Conservation (phyloP, 352 stramenopile genomes). For the Pythium insidiosum region DNA sequence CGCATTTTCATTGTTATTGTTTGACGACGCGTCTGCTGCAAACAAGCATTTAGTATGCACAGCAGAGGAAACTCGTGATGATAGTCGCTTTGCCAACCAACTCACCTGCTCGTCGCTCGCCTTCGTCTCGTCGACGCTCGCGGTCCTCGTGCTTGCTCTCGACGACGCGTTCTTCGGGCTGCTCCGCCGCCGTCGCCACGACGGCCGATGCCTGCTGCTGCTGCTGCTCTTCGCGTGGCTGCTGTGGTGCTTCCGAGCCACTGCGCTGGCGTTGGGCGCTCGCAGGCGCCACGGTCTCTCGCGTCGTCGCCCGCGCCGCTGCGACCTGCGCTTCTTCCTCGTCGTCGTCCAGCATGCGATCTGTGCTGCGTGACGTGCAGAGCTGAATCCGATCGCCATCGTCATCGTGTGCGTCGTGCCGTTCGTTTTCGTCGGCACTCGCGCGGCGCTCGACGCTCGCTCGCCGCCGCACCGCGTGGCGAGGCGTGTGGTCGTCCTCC, state of each 20-base stretch:
- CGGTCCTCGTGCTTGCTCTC: too few species aligned
- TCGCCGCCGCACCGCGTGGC: conserved; percentile 27
- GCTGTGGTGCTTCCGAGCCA: neutral
- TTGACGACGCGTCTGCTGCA: too few species aligned
- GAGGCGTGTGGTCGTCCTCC: conserved; percentile 16
- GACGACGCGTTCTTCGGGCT: neutral
- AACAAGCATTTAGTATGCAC: too few species aligned
- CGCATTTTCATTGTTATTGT: too few species aligned
- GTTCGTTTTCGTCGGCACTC: conserved; percentile 14
- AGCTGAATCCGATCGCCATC: conserved; percentile 17
- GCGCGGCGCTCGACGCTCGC: too few species aligned
- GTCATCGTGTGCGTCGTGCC: conserved; percentile 9
- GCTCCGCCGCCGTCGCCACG: neutral
- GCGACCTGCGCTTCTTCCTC: neutral
- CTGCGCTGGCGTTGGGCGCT: neutral
- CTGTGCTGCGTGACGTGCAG: too few species aligned
- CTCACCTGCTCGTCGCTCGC: too few species aligned
- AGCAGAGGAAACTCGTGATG: too few species aligned
- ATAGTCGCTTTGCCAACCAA: too few species aligned
- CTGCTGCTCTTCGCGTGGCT: too few species aligned
- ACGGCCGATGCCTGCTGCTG: neutral
- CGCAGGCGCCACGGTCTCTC: neutral
- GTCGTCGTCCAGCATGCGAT: too few species aligned
- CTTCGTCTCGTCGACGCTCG: too few species aligned
- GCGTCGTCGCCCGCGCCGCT: neutral